Evolutionary conservation across 2,329 filamentous ascomycete species (phyloP), one percentile per base, ranked within the genome.

Genomic region (Boeremia lycopersici): DNA sequence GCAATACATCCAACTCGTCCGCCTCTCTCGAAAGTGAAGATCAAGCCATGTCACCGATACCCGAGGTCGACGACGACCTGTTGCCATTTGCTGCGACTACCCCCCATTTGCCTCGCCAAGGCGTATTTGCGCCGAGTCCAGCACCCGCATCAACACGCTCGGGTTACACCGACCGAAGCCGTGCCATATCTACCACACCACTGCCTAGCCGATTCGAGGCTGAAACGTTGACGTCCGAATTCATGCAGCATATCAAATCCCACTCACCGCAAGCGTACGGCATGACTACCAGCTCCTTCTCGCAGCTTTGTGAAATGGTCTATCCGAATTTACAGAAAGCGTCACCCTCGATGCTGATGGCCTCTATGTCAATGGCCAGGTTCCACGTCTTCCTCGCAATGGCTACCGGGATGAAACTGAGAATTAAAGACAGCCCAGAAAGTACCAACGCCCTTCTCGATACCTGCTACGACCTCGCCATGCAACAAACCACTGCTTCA

Each of bases 361-460:
- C 64, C 2, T 72, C 71, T 0, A 63, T 69, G 26, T 56, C 62
- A 6, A 73, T 74, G 70, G 72, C 70, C 0, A 63, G 72, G 11
- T 74, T 73, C 40, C 71, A 73, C 34, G 70, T 74, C 11, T 74
- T 74, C 47, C 60, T 74, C 33, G 68, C 70, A 9, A 74, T 74
- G 72, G 70, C 72, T 0, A 63, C 72, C 23, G 70, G 70, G 3
- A 73, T 74, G 71, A 74, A 74, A 41, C 40, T 73, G 11, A 56
- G 72, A 3, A 71, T 72, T 42, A 64, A 61, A 25, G 68, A 70
- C 36, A 60, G 61, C 11, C 56, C 61, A 0, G 71, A 73, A 49
- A 62, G 52, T 25, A 70, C 70, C 6, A 74, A 73, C 34, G 59
- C 70, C 0, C 52, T 74, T 10, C 68, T 74, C 10, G 67, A 74